Evolutionary conservation across 371 early-diverging fungal genomes (phyloP), one percentile per base, ranked within the genome.

Genomic region (Mucor sp.): DNA sequence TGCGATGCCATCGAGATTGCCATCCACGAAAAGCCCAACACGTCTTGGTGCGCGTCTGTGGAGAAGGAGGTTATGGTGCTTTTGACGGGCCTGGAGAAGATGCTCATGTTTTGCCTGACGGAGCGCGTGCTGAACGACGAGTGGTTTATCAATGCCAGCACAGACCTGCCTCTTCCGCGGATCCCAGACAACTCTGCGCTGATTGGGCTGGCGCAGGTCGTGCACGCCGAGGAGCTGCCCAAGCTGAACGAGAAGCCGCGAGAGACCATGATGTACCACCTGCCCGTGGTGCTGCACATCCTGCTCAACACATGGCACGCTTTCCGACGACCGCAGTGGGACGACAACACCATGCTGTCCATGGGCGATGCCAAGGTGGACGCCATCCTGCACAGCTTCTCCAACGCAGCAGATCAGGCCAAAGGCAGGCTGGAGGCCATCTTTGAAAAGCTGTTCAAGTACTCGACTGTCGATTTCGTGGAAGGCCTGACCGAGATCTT

Each of bases 401-500:
- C 81, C 0, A 73, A 69, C 63, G 74, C 75, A 23, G 69, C 86
- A 32, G 82, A 86, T 17, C 83, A 82, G 62, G 74, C 81, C 14
- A 85, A 85, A 37, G 74, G 80, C 2, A 72, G 85, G 7, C 66
- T 91, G 1, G 85, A 85, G 47, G 72, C 70, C 3, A 80, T 89
- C 14, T 74, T 93, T 57, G 85, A 87, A 62, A 80, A 81, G 14
- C 71, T 90, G 1, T 88, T 87, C 74, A 81, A 83, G 41, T 78
- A 80, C 27, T 82, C 85, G 41, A 80, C 85, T 0, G 74, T 81
- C 0, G 88, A 91, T 56, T 79, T 88, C 21, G 79, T 90, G 6
- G 91, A 92, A 67, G 86, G 87, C 0, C 85, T 86, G 62, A 81
- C 81, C 11, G 89, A 89, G 60, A 77, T 89, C 21, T 88, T 87